Base-by-base conservation (phyloP, 78 protist species). In the Tieghemostelium lacteum region DNA sequence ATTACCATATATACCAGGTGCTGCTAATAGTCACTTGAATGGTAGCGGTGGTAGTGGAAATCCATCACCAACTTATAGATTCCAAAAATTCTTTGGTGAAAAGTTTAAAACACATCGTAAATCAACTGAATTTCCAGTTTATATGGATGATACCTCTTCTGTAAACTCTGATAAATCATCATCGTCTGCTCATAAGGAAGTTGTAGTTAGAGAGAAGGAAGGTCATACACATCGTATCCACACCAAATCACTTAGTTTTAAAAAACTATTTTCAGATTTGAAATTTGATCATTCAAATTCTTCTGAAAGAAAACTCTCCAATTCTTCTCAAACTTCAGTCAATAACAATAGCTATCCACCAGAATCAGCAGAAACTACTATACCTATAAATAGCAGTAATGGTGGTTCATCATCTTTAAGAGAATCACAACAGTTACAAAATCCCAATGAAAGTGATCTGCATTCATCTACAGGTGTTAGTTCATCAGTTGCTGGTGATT, bases 61-160 rank as follows among this genome's bases (percentile, higher is more conserved):
- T 17, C 71, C 26, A 10, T 36, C 50, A 29, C 26, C 26, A 14
- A 5, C 78, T 34, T 24, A 58, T 7, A 52, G 91, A 66, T 69
- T 83, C 65, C 75, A 83, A 29, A 83, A 83, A 50, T 69, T 83
- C 29, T 58, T 83, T 14, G 52, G 65, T 75, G 86, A 75, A 33
- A 75, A 37, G 33, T 63, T 75, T 71, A 71, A 52, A 52, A 45
- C 52, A 45, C 6, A 6, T 10, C 6, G 52, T 14, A 45, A 10
- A 45, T 6, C 6, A 14, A 45, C 52, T 45, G 6, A 14, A 45
- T 14, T 10, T 14, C 6, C 52, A 45, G 10, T 45, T 45, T 6
- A 10, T 45, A 45, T 6, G 6, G 52, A 22, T 57, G 71, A 37
- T 5, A 4, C 45, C 8, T 8, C 37, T 12, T 19, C n/a, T n/a